Evolutionary conservation across 495 filamentous ascomycete genomes (phyloP).

Genomic region (Talaromyces proteolyticus): DNA sequence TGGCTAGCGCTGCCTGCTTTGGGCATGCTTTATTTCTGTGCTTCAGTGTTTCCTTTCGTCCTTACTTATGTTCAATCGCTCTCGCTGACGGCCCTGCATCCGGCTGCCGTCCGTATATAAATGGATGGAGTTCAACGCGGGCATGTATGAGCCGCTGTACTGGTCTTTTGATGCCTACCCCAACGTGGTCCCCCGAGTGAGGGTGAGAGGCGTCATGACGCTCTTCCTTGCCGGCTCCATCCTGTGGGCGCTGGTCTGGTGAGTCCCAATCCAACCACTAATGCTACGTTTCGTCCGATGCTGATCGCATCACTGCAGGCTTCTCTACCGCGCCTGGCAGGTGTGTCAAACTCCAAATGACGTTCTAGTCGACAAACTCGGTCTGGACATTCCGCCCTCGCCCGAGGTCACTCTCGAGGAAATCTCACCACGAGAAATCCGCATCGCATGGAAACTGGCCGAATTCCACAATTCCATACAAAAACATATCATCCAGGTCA

Average conservation of each 20-base stretch:
- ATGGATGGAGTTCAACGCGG: constrained; percentile 23
- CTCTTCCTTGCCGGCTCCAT: constrained; percentile 45
- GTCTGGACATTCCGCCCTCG: constrained; percentile 85
- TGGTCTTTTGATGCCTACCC: constrained; percentile 43
- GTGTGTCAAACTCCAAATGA: constrained; percentile 86
- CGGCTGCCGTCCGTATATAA: constrained; percentile 6
- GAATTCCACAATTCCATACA: constrained; percentile 70
- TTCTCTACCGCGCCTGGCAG: constrained; percentile 74
- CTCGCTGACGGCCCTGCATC: neutral
- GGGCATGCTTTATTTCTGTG: too few species aligned
- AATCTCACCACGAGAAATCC: constrained; percentile 77
- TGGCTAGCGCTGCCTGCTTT: too few species aligned
- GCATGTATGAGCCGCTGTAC: constrained; percentile 45
- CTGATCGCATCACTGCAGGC: constrained; percentile 40
- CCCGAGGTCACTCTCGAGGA: constrained; percentile 90
- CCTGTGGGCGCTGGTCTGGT: constrained; percentile 47
- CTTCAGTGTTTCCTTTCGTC: constrained; percentile 10
- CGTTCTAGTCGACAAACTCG: constrained; percentile 81
- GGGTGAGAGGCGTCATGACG: constrained; percentile 46
- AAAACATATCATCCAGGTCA: constrained; percentile 88
- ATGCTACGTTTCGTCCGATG: neutral
- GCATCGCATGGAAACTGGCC: constrained; percentile 86
- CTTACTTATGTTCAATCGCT: neutral
- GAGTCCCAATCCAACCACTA: constrained; percentile 11
- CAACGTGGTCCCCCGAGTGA: constrained; percentile 39